phyloP scores from a whole-genome alignment of 805 yeast species.

The Myxozyma nipponensis region DNA sequence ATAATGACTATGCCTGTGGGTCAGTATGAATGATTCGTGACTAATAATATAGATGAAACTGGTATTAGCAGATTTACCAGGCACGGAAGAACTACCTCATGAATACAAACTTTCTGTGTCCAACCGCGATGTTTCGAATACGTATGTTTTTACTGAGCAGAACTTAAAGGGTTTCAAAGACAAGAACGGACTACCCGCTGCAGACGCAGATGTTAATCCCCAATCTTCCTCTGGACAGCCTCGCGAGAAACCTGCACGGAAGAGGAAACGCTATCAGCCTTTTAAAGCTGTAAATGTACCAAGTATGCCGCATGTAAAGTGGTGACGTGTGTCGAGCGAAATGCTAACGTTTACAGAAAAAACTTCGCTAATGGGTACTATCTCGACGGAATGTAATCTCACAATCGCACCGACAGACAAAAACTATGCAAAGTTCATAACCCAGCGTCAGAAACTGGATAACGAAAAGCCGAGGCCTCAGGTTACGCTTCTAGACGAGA shows the following conservation, averaged over 20 bases:
- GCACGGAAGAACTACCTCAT: conserved; percentile 62
- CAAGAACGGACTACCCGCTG: background rate
- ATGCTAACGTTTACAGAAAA: conserved; percentile 41
- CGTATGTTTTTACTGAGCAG: conserved; percentile 83
- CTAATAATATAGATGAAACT: conserved; percentile 13
- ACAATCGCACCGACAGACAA: conserved; percentile 55
- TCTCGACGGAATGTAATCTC: conserved; percentile 81
- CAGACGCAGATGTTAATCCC: background rate
- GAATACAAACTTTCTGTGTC: conserved; percentile 77
- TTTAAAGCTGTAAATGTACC: conserved; percentile 27
- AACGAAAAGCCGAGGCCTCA: conserved; percentile 48
- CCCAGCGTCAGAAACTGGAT: conserved; percentile 50
- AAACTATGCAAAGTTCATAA: conserved; percentile 62
- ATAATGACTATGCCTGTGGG: too few relatives aligned
- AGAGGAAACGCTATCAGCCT: conserved; percentile 22
- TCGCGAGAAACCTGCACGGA: conserved; percentile 2
- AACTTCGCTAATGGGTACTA: conserved; percentile 79
- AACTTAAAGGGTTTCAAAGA: conserved; percentile 45
- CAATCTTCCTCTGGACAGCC: background rate
- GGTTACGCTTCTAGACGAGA: conserved; percentile 68
- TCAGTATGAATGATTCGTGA: background rate
- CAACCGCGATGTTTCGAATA: conserved; percentile 76
- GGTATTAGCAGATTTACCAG: conserved; percentile 40
- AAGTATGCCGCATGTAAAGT: conserved; percentile 16
- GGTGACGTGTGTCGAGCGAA: background rate